A percentile compares a stretch with the other conserved stretches of the same genome.
Evolutionary conservation across 2,329 filamentous ascomycete species (phyloP).

Genomic region (Penicillium sp.): DNA sequence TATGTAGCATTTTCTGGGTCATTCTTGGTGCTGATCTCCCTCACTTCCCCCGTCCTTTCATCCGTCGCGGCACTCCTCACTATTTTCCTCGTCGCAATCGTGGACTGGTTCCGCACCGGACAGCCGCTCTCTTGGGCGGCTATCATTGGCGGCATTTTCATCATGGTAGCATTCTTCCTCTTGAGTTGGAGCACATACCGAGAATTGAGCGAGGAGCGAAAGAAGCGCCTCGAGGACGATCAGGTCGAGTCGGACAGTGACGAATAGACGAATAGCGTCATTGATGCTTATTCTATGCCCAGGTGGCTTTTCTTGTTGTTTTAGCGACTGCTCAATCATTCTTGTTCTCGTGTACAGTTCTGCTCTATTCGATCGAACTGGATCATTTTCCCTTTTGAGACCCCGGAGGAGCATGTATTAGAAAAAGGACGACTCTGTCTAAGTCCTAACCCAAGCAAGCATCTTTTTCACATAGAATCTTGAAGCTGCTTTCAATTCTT

Average conservation of each 20-base stretch:
- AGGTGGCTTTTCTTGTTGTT: not conserved
- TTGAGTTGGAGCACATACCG: slow-evolving; percentile 88
- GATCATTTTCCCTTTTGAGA: not conserved
- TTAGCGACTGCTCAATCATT: not conserved
- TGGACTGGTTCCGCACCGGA: slow-evolving; percentile 83
- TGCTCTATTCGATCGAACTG: not conserved
- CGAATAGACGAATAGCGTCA: slow-evolving; percentile 25
- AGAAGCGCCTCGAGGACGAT: slow-evolving; percentile 52
- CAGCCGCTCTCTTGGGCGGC: slow-evolving; percentile 71
- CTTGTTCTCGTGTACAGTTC: not conserved
- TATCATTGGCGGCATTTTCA: slow-evolving; percentile 77
- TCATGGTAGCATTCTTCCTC: slow-evolving; percentile 82
- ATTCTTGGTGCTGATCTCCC: slow-evolving; percentile 86
- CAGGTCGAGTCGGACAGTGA: slow-evolving; percentile 44
- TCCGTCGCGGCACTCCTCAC: slow-evolving; percentile 91
- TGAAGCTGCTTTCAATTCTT: not conserved
- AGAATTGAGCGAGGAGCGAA: slow-evolving; percentile 84
- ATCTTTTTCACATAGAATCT: not conserved
- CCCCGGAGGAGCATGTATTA: not conserved
- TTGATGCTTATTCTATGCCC: not conserved
- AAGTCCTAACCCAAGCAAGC: not conserved
- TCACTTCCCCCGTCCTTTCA: slow-evolving; percentile 88
- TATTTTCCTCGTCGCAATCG: slow-evolving; percentile 92
- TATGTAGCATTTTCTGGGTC: slow-evolving; percentile 73
- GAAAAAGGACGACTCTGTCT: not conserved